Evolutionary conservation across 768 basidiomycete genomes (phyloP).

Genomic region (Tephrocybe sp.): DNA sequence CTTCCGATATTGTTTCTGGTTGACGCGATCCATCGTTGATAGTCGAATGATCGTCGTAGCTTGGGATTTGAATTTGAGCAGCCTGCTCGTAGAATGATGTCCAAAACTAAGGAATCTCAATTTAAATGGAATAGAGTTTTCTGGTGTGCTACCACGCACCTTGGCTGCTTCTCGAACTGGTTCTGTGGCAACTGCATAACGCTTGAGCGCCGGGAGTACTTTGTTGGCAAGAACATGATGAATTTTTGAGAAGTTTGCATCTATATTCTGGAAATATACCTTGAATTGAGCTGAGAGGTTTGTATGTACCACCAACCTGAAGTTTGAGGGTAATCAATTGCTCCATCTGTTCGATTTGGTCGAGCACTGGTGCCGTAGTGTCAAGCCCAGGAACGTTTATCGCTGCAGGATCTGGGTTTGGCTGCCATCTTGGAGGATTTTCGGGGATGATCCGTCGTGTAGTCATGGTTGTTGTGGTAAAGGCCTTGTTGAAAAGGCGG

Average conservation of each 20-base stretch:
- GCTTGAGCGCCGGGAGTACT: conserved; percentile 86
- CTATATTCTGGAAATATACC: conserved; percentile 63
- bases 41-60: conserved; percentile 66
- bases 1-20: conserved; percentile 29
- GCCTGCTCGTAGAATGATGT: conserved; percentile 94
- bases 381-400: conserved; percentile 77
- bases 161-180: conserved; percentile 89
- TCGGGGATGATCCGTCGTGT: conserved; percentile 42
- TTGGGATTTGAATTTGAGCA: conserved; percentile 82
- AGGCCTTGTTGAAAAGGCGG: background rate
- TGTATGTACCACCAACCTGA: conserved; percentile 52
- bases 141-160: too few relatives aligned
- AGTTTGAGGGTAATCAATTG: conserved; percentile 91
- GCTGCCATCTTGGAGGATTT: conserved; percentile 69
- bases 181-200: conserved; percentile 84
- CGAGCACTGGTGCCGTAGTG: conserved; percentile 62
- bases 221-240: conserved; percentile 81
- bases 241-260: conserved; percentile 90
- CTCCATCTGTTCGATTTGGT: conserved; percentile 94
- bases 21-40: conserved; percentile 50
- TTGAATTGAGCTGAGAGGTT: background rate
- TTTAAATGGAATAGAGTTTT: too few relatives aligned
- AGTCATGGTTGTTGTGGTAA: conserved; percentile 32
- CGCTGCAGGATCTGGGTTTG: conserved; percentile 58
- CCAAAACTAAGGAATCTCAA: conserved; percentile 71